Evolutionary conservation across 768 basidiomycete species (phyloP), one percentile per base, ranked within the genome.

Genomic region (Crassisporium funariophilum): DNA sequence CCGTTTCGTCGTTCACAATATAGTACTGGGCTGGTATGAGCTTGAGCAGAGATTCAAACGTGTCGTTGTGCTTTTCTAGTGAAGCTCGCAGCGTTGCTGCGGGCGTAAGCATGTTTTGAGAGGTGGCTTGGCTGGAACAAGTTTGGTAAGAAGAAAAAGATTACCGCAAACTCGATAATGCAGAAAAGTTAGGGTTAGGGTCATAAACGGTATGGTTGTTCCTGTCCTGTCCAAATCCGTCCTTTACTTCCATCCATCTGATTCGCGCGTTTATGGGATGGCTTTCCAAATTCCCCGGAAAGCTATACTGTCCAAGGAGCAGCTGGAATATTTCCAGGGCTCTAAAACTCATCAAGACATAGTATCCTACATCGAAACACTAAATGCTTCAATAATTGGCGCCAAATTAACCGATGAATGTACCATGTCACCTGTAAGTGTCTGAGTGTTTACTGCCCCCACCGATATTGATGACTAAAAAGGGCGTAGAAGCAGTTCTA

Each of bases 21-120:
- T 98, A 98, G 64, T 88, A 92, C 71, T 86, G 87, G 4, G 94
- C 78, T 0, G 95, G 95, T 45, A 98, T 97, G 36, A 97, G 79
- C 31, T 76, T 82, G 2, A 97, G 73, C 4, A 98, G 73, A 0
- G 82, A 73, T 59, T 94, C 91, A 57, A 99, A 98, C 0, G 84
- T 81, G 20, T 79, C 81, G 61, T 98, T 97, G 69, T 97, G 93
- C 33, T 72, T 71, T 65, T 93, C 88, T 39, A 98, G 68, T 3
- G 88, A 90, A 7, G 71, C 64, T 35, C 76, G 74, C 13, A 91
- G 74, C 0, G 61, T 67, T 13, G 71, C 62, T 16, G 66, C 60
- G 13, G 80, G 51, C 12, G 83, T 85, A 22, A 75, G 62, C 81
- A 82, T 83, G 29, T 24, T 54, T 50, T 20, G 34, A 38, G 52